Base-by-base conservation (phyloP, 768 basidiomycete genomes). In the Tylopilus felleus region DNA sequence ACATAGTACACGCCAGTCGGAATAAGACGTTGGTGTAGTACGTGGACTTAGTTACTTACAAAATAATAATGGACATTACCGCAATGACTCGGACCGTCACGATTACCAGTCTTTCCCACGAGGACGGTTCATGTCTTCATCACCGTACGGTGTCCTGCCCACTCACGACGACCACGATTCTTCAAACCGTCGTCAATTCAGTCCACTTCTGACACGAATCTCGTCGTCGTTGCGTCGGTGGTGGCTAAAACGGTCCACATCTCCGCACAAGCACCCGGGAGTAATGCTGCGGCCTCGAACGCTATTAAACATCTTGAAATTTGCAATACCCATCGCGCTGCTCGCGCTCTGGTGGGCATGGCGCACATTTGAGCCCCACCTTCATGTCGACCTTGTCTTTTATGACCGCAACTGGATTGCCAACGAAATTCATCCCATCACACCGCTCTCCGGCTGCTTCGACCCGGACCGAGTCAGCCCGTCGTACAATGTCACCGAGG, bases 321-420 rank as follows among this genome's bases (percentile, higher is more conserved):
- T 75, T 47, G 67, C 63, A n/a, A 52, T 82, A 19, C 78, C 78
- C 6, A 33, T 71, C 23, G 48, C 64, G 5, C 22, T 65, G 1
- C 27, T 69, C 36, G 28, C 52, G 19, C 49, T 62, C 38, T 72
- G 58, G 60, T 81, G 56, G 60, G 74, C 73, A 1, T 73, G 83
- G 56, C 75, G 79, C 58, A 66, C 81, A 36, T 89, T 84, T 72
- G 88, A 96, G 67, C 81, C 90, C 3, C 69, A 70, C 35, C 64
- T 70, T 28, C 93, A 97, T 65, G 71, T 97, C 62, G 94, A 97
- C 71, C 73, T 95, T 27, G 77, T 86, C 23, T 82, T 93, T 62
- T 93, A 92, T 71, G 76, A 79, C 55, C 81, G 87, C 23, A 72
- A 75, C 31, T 97, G 94, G 91, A 76, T 94, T 29, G 67, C 77